Conservation (phyloP, 768 basidiomycete genomes). For the Trametes punicea region DNA sequence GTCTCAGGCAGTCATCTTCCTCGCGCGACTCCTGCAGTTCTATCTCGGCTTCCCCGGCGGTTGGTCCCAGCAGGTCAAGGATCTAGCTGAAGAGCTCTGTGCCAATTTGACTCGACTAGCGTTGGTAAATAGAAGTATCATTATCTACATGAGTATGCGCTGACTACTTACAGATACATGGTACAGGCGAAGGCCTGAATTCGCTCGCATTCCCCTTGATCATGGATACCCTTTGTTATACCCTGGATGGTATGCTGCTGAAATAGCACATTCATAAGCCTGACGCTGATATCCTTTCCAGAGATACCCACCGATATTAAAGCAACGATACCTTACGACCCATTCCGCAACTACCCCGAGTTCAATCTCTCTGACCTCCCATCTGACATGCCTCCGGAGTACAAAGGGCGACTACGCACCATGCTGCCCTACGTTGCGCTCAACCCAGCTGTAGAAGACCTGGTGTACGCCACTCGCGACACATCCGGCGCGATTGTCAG, state of each 20-base stretch:
- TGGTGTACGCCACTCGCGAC: slow-evolving; percentile 59
- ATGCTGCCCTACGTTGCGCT: slow-evolving; percentile 57
- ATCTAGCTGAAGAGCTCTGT: slow-evolving; percentile 41
- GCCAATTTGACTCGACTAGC: slow-evolving; percentile 38
- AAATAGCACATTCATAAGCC: neutral
- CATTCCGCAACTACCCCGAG: slow-evolving; percentile 62
- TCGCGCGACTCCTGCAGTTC: slow-evolving; percentile 71
- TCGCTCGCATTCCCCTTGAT: slow-evolving; percentile 60
- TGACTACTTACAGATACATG: slow-evolving; percentile 45
- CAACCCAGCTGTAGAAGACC: slow-evolving; percentile 49
- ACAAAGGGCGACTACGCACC: slow-evolving; percentile 52
- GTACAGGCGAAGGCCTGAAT: slow-evolving; percentile 51
- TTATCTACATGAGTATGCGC: neutral
- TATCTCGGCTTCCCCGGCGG: slow-evolving; percentile 58
- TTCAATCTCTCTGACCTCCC: slow-evolving; percentile 50
- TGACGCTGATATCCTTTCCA: slow-evolving; percentile 26
- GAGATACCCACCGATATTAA: slow-evolving; percentile 64
- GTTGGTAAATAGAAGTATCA: slow-evolving; percentile 6
- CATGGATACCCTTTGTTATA: slow-evolving; percentile 69
- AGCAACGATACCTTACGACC: slow-evolving; percentile 47
- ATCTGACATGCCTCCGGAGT: slow-evolving; percentile 51
- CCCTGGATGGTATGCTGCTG: slow-evolving; percentile 60
- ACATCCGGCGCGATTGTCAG: slow-evolving; percentile 45
- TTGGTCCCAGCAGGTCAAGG: slow-evolving; percentile 54
- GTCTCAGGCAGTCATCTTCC: slow-evolving; percentile 47